Base-by-base conservation (phyloP, 75 land plant genomes). In the Cryptomeria japonica region DNA sequence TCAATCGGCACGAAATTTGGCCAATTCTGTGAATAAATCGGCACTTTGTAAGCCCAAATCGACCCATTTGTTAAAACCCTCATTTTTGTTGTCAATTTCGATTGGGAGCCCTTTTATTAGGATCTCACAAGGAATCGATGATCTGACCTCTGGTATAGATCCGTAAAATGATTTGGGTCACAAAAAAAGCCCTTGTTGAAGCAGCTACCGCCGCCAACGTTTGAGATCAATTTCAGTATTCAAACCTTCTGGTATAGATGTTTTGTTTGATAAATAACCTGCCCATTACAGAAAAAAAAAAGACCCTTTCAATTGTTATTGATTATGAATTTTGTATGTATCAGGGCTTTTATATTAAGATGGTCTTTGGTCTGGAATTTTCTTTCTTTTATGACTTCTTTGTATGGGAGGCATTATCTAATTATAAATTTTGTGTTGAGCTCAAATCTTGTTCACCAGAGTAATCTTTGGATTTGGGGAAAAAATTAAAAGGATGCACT, bases 171-270 rank as follows among this genome's bases (percentile, higher is more conserved):
- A 72, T 72, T 72, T n/a, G 31, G 76, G 76, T 72, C 36, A 72
- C 76, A 31, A 72, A 31, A 1, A n/a, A 31, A 31, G 76, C 34
- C 76, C 76, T 28, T 58, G 64, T 58, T 72, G 76, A 72, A 72
- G 76, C 76, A n/a, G 76, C 34, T 11, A 72, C 36, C 36, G 76
- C 76, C 76, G 76, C 34, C 76, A 72, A 72, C 76, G 76, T 72
- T 72, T 72, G 76, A 72, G 31, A 72, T 72, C 76, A 72, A 72
- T 72, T 72, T 72, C 76, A 31, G 31, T 72, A 28, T 7, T 72
- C 76, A 72, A 72, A 72, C 76, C 34, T 72, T 31, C 76, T 72
- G 76, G 76, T 72, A 72, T 72, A 28, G 76, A 72, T 36, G 76
- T 72, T 72, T 72, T 72, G 34, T 72, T 72, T 72, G 76, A 72